Evolutionary conservation across 805 yeast species (phyloP), one percentile per base, ranked within the genome.

Genomic region (Groenewaldozyma tartarivorans): DNA sequence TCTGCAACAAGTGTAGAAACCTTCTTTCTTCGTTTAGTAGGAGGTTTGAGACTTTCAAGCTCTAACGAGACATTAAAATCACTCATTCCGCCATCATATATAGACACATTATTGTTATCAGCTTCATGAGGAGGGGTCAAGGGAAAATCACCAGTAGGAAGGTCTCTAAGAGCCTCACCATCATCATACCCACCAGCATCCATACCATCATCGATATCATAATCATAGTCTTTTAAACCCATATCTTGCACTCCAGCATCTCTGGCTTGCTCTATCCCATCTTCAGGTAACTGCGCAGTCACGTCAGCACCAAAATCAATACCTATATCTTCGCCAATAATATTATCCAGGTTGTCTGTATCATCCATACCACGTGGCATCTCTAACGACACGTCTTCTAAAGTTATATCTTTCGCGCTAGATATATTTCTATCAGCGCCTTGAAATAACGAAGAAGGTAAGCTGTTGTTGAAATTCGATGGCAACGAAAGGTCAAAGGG

Each of bases 321-420:
- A 20, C 72, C 79, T 42, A 75, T 60, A 42, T 74, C 80, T 9
- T 54, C 57, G 37, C 56, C 56, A 24, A 53, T 62, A 2, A 53
- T 54, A 2, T 57, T 58, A 20, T 44, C 54, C n/a, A 57, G 57
- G 36, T 55, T 55, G 27, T 52, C 61, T 2, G 54, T 57, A 3
- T 60, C 63, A 26, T 47, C 53, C 13, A 47, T 40, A 18, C 71
- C 69, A 58, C 92, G 72, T 6, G 81, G 84, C 34, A 77, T 51
- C 56, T 84, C 94, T 33, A 84, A 68, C 0, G 88, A 79, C 24
- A 64, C 68, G 50, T 79, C 81, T 34, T 67, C 45, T 4, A 40
- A 29, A 6, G 41, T 40, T 15, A 48, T 37, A 15, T 44, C 44
- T 17, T 33, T 29, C 17, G 32, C 20, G 17, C 18, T 11, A 5